phyloP scores from a whole-genome alignment of 2,329 filamentous ascomycete genomes.

The Aspergillus pseudoterreus region DNA sequence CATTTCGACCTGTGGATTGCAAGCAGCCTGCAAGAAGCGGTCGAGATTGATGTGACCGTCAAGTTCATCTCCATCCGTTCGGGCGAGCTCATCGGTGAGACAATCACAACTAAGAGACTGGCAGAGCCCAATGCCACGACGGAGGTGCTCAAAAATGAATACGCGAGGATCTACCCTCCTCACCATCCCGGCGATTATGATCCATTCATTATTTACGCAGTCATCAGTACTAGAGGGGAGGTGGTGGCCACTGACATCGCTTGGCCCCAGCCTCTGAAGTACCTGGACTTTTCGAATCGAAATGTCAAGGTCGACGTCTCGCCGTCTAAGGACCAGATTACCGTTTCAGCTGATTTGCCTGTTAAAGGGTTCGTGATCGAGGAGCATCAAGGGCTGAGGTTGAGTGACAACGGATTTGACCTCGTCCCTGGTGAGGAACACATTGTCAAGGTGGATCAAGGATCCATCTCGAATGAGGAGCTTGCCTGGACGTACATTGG shows the following conservation, averaged over 20 bases:
- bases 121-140: not conserved
- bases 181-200: not conserved
- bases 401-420: not conserved
- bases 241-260: not conserved
- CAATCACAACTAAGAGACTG: not conserved
- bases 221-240: not conserved
- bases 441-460: not conserved
- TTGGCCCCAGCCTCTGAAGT: not conserved
- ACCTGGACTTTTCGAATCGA: not conserved
- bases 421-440: not conserved
- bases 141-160: not conserved
- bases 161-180: not conserved
- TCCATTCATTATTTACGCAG: not conserved
- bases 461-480: not conserved
- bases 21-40: not conserved
- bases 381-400: not conserved
- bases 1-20: not conserved
- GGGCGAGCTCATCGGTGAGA: not conserved
- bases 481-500: not conserved
- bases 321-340: not conserved
- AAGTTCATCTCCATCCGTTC: not conserved
- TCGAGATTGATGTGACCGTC: not conserved
- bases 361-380: not conserved
- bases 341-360: not conserved
- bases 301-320: not conserved